Base-by-base conservation (phyloP, 1,284 basidiomycete genomes). In the Trametes hirsuta region DNA sequence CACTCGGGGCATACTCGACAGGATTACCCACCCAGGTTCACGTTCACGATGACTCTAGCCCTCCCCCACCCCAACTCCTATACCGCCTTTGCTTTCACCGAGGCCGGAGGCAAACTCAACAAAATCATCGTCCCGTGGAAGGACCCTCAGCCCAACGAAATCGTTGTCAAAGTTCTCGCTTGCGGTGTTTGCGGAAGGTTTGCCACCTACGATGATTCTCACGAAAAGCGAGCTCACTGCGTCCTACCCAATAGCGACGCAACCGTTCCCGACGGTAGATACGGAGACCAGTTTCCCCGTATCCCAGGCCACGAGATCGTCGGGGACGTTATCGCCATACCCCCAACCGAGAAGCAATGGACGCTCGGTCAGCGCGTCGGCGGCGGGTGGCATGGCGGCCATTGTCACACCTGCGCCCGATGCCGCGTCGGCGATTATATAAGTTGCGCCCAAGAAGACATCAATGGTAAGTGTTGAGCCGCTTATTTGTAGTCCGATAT, bases 331-430 rank as follows among this genome's bases (percentile, higher is more conserved):
- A 69, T 70, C 9, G 66, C 68, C 9, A 48, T 71, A 18, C 62
- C 61, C 1, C 30, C 63, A 1, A 52, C 48, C n/a, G 69, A 69
- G 55, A 59, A 34, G 24, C 18, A 44, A 6, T 71, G 64, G 65
- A 73, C 68, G 59, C 45, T 71, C 42, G 72, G 71, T 6, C 65
- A 71, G 25, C 67, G 67, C 25, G 69, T 73, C n/a, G 70, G 71
- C 15, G 59, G 62, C 4, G 68, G 66, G 4, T 72, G 70, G 70
- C 67, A 71, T 34, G 68, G 68, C 15, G 70, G 70, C 2, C 67
- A 69, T n/a, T 72, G 72, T 59, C 52, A 55, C 47, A 55, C 48
- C 14, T 73, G 72, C 55, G 10, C 55, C 9, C 51, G 63, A 44
- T 73, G 72, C 53, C 62, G 64, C 22, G 25, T 57, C 6, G 68